Base-by-base conservation (phyloP, 148 eudicot species). In the Rhododendron ferrugineum region DNA sequence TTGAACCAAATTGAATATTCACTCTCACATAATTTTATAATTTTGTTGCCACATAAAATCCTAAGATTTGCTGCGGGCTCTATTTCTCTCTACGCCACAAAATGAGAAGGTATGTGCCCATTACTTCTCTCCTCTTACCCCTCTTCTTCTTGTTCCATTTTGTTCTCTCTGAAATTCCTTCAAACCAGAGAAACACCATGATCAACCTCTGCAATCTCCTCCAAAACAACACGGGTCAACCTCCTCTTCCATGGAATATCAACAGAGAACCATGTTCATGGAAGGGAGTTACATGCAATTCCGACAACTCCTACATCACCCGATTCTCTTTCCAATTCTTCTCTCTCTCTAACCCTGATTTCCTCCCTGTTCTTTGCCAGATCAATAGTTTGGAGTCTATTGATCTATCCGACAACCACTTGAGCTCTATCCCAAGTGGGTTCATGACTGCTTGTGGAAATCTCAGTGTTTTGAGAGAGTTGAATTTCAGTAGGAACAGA, bases 241-340 rank as follows among this genome's bases (percentile, higher is more conserved):
- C 78, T 23, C 11, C 83, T 8, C 79, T 83, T 40, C 26, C 88
- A 66, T 93, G 98, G 96, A 86, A 82, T 28, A 26, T 26, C 28
- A 70, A 1, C 13, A 89, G 83, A 36, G 84, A 87, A 77, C 96
- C 98, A 18, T 96, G 98, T 86, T 93, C 89, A 79, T 96, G 98
- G 98, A n/a, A 56, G 10, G 96, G 96, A 74, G 93, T 96, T 78
- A 32, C 80, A 3, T 96, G 98, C 88, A 90, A 14, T 37, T 7
- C 60, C 75, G 36, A 49, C 74, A 84, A 60, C 54, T 86, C 90
- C 72, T 85, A 86, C 81, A 88, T 94, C 34, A 88, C 84, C 54
- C 9, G 66, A 16, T 79, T 94, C 46, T 86, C 90, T 76, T 82
- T 96, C 3, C 81, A 93, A n/a, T 80, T 83, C 22, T 83, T 89